Percentiles rank a stretch among this genome's conserved stretches.
phyloP scores from a whole-genome alignment of 2,329 filamentous ascomycete species.

The Lasiodiplodia theobromae region DNA sequence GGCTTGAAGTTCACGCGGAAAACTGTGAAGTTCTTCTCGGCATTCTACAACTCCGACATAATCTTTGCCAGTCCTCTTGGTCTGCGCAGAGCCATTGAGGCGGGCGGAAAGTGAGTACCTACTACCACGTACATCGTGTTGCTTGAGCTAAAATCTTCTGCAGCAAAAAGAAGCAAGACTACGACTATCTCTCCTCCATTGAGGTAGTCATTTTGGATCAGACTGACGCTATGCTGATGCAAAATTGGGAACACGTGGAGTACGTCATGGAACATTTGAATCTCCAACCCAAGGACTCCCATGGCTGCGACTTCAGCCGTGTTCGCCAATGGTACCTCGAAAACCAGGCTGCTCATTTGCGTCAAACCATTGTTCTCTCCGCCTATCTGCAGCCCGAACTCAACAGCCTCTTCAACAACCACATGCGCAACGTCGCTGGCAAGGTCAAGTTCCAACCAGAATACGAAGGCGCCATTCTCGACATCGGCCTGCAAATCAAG shows the following conservation, averaged over 20 bases:
- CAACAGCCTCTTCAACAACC: constrained; percentile 75
- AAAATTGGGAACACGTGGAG: constrained; percentile 97
- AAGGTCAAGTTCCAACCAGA: constrained; percentile 73
- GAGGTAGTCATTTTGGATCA: constrained; percentile 92
- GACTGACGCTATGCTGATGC: constrained; percentile 91
- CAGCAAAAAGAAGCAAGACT: constrained; percentile 69
- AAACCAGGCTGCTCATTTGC: constrained; percentile 77
- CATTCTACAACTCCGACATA: constrained; percentile 96
- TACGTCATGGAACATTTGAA: constrained; percentile 93
- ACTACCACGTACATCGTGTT: neutral
- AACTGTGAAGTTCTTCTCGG: constrained; percentile 91
- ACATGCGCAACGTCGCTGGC: constrained; percentile 82
- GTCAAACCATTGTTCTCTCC: constrained; percentile 84
- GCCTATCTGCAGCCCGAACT: constrained; percentile 90
- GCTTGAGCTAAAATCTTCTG: constrained; percentile 48
- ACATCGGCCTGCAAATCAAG: constrained; percentile 73
- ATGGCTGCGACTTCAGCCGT: constrained; percentile 92
- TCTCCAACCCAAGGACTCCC: constrained; percentile 83
- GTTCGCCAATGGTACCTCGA: constrained; percentile 95
- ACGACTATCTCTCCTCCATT: constrained; percentile 92
- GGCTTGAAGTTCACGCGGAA: constrained; percentile 98
- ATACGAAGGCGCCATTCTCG: constrained; percentile 75
- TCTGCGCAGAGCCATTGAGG: constrained; percentile 87
- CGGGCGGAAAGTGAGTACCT: constrained; percentile 59
- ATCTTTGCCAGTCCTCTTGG: constrained; percentile 91